These are phyloP conservation scores for Tetrahymena borealis DNA, from an alignment of 73 alveolate genomes.

Conservation along the genomic window DNA sequence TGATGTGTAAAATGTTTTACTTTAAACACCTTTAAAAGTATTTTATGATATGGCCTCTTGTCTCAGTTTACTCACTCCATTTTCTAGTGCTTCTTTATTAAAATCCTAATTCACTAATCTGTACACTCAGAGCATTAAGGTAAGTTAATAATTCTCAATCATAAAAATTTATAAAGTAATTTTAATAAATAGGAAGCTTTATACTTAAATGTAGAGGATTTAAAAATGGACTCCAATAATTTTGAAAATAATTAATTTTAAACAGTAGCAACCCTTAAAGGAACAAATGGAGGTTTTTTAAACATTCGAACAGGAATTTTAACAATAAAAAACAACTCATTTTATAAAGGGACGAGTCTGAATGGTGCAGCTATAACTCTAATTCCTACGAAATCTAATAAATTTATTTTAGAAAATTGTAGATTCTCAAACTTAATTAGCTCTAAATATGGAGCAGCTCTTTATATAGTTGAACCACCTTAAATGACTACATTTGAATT, in stretches of 20 bases:
- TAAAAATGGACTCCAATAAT: neutral
- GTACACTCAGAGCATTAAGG: neutral
- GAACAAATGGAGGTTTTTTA: neutral
- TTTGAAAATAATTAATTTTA: neutral
- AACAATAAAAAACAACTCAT: neutral
- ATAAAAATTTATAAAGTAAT: neutral
- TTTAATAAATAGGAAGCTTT: neutral
- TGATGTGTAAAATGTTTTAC: neutral
- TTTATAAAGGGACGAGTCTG: neutral
- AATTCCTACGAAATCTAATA: neutral
- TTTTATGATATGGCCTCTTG: neutral
- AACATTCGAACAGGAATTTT: neutral
- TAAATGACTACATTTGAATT: neutral
- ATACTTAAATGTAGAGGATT: neutral
- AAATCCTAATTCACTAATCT: neutral
- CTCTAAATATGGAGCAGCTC: neutral
- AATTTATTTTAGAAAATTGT: neutral
- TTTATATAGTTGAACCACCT: neutral
- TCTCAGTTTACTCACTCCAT: neutral
- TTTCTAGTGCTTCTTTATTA: neutral
- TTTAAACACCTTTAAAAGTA: neutral
- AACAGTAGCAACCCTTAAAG: neutral
- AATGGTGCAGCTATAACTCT: neutral
- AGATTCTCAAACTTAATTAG: neutral
- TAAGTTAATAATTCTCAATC: neutral